These are phyloP conservation scores for Chlamydomonas reinhardtii DNA, from an alignment of 163 green algal genomes.

Conservation along the genomic window DNA sequence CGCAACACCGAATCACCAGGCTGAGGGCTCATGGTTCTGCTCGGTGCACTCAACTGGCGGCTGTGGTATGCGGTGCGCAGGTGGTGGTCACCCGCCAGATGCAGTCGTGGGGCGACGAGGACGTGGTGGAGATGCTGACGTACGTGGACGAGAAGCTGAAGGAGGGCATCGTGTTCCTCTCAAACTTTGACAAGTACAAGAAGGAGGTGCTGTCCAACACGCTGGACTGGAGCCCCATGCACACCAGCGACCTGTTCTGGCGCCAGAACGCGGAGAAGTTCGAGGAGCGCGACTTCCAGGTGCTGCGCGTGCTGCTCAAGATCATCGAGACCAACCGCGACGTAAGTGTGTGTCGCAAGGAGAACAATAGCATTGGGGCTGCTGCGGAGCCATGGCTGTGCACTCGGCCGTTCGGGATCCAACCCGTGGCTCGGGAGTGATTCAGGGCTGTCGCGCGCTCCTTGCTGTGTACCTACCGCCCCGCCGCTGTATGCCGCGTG, in stretches of 20 bases:
- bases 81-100: constrained; percentile 58
- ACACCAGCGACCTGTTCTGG: constrained; percentile 86
- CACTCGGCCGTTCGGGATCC: too few relatives aligned
- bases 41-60: too few relatives aligned
- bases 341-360: constrained; percentile 55
- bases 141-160: constrained; percentile 79
- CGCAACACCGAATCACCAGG: too few relatives aligned
- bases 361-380: too few relatives aligned
- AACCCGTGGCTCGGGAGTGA: too few relatives aligned
- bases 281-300: constrained; percentile 94
- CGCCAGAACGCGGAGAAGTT: constrained; percentile 90
- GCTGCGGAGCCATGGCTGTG: too few relatives aligned
- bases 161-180: constrained; percentile 78
- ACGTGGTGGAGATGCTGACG: constrained; percentile 83
- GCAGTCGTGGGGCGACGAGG: constrained; percentile 88
- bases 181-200: constrained; percentile 94
- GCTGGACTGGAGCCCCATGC: constrained; percentile 91
- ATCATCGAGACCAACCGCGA: constrained; percentile 73
- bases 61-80: background rate
- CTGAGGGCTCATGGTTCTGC: too few relatives aligned
- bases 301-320: constrained; percentile 85
- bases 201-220: constrained; percentile 84
- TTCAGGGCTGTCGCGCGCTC: too few relatives aligned
- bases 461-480: too few relatives aligned
- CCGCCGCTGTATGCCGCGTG: too few relatives aligned